A percentile compares a stretch with the other conserved stretches of the same genome.
These are phyloP conservation scores for Podila clonocystis DNA, from an alignment of 192 early-diverging fungal genomes.

Conservation along the genomic window DNA sequence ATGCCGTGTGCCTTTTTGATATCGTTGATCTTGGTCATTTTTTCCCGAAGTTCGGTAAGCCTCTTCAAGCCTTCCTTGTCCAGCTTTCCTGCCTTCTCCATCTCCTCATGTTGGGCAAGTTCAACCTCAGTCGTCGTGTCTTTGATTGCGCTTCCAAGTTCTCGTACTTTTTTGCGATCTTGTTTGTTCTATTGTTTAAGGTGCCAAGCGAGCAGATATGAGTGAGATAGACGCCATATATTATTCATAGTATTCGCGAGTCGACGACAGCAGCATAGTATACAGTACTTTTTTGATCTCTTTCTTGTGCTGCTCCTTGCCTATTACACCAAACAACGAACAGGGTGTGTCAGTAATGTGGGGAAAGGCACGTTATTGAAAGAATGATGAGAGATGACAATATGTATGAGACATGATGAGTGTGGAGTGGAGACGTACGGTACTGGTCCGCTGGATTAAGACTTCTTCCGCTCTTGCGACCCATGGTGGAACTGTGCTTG, in stretches of 20 bases:
- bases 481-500: slow-evolving; percentile 20
- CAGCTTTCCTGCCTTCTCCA: slow-evolving; percentile 33
- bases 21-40: slow-evolving; percentile 35
- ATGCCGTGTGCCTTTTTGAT: slow-evolving; percentile 48
- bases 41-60: slow-evolving; percentile 30
- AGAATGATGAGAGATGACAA: not conserved
- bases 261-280: not conserved
- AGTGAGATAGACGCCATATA: not conserved
- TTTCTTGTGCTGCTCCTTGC: slow-evolving; percentile 50
- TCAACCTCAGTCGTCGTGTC: slow-evolving; percentile 44
- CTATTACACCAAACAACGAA: slow-evolving; percentile 4
- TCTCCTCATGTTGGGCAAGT: slow-evolving; percentile 34
- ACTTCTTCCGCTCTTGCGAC: slow-evolving; percentile 44
- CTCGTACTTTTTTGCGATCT: slow-evolving; percentile 47
- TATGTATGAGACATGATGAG: not conserved
- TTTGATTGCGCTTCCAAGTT: slow-evolving; percentile 27
- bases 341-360: not conserved
- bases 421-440: slow-evolving; percentile 16
- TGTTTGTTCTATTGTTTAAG: slow-evolving; percentile 30
- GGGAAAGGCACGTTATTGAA: not conserved
- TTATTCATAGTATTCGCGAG: not conserved
- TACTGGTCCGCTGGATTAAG: slow-evolving; percentile 50
- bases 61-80: slow-evolving; percentile 44
- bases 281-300: slow-evolving; percentile 44
- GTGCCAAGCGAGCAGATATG: not conserved